Evolutionary conservation across 1,284 basidiomycete genomes (phyloP), one percentile per base, ranked within the genome.

Genomic region (Earliella scabrosa): DNA sequence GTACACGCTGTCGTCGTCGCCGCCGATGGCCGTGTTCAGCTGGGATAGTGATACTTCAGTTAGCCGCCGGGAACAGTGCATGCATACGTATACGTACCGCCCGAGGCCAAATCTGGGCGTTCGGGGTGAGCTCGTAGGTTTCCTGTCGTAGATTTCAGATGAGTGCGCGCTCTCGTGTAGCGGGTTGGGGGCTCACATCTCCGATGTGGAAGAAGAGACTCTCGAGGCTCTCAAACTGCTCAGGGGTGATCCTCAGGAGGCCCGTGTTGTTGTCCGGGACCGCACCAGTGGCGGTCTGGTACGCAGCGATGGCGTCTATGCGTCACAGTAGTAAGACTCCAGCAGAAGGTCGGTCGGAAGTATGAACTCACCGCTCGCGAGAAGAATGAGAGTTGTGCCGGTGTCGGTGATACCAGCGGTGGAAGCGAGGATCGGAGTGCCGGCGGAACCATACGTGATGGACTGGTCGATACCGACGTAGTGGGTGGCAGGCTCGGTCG

Each of bases 381-480:
- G 60, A 36, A 79, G 71, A 27, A 76, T 65, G 41, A 73, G 65
- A 3, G 73, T 72, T 1, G 71, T 76, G 50, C 82, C 82, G 21
- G 85, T 86, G 66, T 87, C 86, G 39, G 87, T 82, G 55, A 88
- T 83, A 51, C 86, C 86, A 20, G 83, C 78, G 7, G 78, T 81
- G n/a, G 56, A 36, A 2, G 72, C 45, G 49, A 87, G 69, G 49
- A 85, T 81, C 32, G 68, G 72, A 9, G 70, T 77, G 2, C 52
- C 51, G 2, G 72, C 70, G 4, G 65, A 27, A 14, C 83, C 81
- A 58, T 85, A 87, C 10, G 70, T 71, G 54, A 88, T 73, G 44
- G 75, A 73, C 69, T 87, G 78, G 66, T 84, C 74, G 60, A 88
- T 83, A 20, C 86, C 87, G 82, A 85, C 88, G 74, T 77, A 87